Base-by-base conservation (phyloP, 768 basidiomycete species). In the Phylloporus arenicola region DNA sequence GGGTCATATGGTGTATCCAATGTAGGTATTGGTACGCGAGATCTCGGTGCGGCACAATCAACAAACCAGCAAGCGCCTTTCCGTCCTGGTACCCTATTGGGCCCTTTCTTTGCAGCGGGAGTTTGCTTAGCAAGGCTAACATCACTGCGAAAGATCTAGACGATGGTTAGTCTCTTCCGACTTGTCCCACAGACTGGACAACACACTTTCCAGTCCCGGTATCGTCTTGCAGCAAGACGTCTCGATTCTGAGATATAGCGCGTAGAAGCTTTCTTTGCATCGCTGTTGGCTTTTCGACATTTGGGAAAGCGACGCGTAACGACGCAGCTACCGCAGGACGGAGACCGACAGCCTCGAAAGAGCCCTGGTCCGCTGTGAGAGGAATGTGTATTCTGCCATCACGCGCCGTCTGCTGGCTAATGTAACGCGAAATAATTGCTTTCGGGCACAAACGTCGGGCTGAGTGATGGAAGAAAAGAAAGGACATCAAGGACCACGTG, bases 181-280 rank as follows among this genome's bases (percentile, higher is more conserved):
- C 17, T 43, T 22, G 13, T 43, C 38, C 11, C 8, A 25, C 10
- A 0, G 39, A 38, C 48, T 4, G 33, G 16, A 44, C 35, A 16
- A 72, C 84, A 52, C 62, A 88, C 88, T 90, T 90, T 70, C 87
- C 88, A 40, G 82, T 80, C 5, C 88, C 88, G n/a, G 88, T 86
- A 22, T 70, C 69, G 54, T 88, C 87, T 54, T 79, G 82, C 47
- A 90, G 57, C 13, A 88, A 65, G 16, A 89, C 72, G 63, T 89
- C 82, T 58, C 76, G 75, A 7, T 74, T 75, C 17, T 62, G 61
- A 27, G 83, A 52, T 9, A 87, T 72, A 16, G 81, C 85, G 3
- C 79, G 78, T 50, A 89, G 82, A 47, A 88, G 77, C 45, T 70
- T 68, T 38, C 64, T 69, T 61, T 90, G 87, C 29, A 76, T 75